Evolutionary conservation across 2,329 filamentous ascomycete species (phyloP).

Genomic region (Aspergillaceae sp.): DNA sequence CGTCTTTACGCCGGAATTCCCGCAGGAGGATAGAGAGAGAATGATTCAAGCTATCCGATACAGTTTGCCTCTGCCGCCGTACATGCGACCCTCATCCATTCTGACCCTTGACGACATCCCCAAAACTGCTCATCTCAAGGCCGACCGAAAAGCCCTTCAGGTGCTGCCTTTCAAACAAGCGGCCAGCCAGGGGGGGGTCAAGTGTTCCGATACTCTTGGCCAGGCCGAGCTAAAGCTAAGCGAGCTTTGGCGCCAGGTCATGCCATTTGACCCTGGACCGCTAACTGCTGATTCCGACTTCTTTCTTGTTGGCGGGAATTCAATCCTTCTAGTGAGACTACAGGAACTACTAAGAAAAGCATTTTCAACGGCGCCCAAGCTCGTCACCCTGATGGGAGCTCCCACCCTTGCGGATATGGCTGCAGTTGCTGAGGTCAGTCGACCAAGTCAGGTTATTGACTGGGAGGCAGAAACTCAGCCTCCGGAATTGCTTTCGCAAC

Average conservation of each 20-base stretch:
- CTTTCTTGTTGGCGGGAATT: slow-evolving; percentile 30
- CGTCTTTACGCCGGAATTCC: neutral
- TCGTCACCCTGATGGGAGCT: slow-evolving; percentile 15
- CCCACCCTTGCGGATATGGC: slow-evolving; percentile 14
- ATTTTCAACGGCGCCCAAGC: slow-evolving; percentile 11
- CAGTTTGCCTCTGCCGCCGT: slow-evolving; percentile 21
- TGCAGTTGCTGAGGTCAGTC: neutral
- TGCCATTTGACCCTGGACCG: slow-evolving; percentile 1
- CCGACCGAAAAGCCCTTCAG: slow-evolving; percentile 16
- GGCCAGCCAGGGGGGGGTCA: slow-evolving; percentile 1
- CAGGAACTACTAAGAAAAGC: slow-evolving; percentile 15
- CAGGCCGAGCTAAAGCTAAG: slow-evolving; percentile 10
- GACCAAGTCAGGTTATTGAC: slow-evolving; percentile 1
- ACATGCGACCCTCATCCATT: slow-evolving; percentile 25
- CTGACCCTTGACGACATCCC: slow-evolving; percentile 17
- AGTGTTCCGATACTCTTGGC: slow-evolving; percentile 2
- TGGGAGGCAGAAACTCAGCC: slow-evolving; percentile 4
- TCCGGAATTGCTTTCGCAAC: neutral
- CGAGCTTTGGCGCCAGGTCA: slow-evolving; percentile 14
- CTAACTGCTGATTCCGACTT: slow-evolving; percentile 15
- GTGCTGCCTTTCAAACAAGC: neutral
- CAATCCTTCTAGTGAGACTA: slow-evolving; percentile 23
- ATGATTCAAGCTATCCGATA: neutral
- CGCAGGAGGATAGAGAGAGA: neutral
- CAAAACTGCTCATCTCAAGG: slow-evolving; percentile 17